Conservation (phyloP, 2,329 filamentous ascomycete genomes). For the Arthrobotrys sphaeroides region DNA sequence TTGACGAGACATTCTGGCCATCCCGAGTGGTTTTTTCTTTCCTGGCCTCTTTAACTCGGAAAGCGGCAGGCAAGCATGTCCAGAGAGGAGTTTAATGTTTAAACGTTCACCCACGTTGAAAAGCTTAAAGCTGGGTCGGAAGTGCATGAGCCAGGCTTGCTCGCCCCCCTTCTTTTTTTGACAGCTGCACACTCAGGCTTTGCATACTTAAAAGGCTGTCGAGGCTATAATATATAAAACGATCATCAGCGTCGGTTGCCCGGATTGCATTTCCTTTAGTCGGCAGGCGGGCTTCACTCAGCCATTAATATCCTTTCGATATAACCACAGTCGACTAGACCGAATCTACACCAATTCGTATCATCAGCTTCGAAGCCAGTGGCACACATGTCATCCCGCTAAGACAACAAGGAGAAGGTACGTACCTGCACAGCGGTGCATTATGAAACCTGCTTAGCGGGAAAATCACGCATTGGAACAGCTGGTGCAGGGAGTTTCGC, state of each 20-base stretch:
- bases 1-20: constrained; percentile 46
- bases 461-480: constrained; percentile 55
- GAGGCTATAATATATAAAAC: constrained; percentile 12
- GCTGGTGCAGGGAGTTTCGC: constrained; percentile 50
- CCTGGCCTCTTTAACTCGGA: constrained; percentile 27
- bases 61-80: constrained; percentile 30
- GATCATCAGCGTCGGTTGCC: constrained; percentile 31
- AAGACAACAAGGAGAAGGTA: constrained; percentile 54
- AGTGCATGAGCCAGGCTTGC: constrained; percentile 20
- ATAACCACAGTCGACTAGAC: not conserved
- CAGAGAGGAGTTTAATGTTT: constrained; percentile 5
- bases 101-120: constrained; percentile 29
- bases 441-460: constrained; percentile 54
- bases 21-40: constrained; percentile 9
- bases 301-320: not conserved
- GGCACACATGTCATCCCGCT: constrained; percentile 50
- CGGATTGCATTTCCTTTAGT: constrained; percentile 52
- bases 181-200: constrained; percentile 44
- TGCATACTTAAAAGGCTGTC: not conserved
- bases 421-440: constrained; percentile 46
- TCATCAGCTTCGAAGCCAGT: constrained; percentile 15
- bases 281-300: constrained; percentile 33
- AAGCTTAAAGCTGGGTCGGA: constrained; percentile 33
- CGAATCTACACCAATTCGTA: not conserved
- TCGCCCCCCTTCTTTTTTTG: constrained; percentile 30